Base-by-base conservation (phyloP, 2,329 filamentous ascomycete species). In the Atkinsonella texensis region DNA sequence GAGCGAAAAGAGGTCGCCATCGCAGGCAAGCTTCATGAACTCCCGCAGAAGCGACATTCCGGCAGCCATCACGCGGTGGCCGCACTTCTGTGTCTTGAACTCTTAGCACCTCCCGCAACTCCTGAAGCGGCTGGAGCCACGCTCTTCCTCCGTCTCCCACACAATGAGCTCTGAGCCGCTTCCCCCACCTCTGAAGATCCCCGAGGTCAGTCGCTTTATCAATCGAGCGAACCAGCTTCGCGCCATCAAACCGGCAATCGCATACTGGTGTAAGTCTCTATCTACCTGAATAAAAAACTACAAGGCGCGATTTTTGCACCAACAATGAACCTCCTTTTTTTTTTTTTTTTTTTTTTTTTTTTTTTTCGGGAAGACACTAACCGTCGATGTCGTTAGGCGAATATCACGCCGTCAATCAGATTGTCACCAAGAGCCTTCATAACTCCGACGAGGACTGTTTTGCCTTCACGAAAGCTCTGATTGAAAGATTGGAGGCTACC, bases 321-420 rank as follows among this genome's bases (percentile, higher is more conserved):
- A 39, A 39, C 6, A 4, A 6, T 20, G 4, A n/a, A 49, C 46
- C 7, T 8, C 7, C 5, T 28, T 28, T 28, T 28, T 28, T 28
- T 28, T 28, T 28, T 28, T 28, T 28, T 8, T 28, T 28, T 28
- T 28, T 28, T 28, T 28, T 28, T 28, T 28, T 28, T 28, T 28
- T 28, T 5, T 5, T 23, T 17, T n/a, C 31, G 33, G 40, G 17
- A 10, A 39, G 40, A 20, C 17, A 15, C 49, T 41, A 10, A 44
- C 28, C 28, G 18, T 42, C 13, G 33, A 56, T 59, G 55, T 40
- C 51, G 31, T 39, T 32, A 93, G 88, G 87, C 67, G 85, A 94
- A 63, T 95, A 93, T 68, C 93, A 88, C 76, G 87, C 93, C 28
- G 86, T 95, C 46, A 89, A 97, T 62, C 87, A 94, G 64, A 94